Percentiles rank a stretch among this genome's conserved stretches.
Evolutionary conservation across 768 basidiomycete species (phyloP).

Genomic region (Lactarius hengduanensis): DNA sequence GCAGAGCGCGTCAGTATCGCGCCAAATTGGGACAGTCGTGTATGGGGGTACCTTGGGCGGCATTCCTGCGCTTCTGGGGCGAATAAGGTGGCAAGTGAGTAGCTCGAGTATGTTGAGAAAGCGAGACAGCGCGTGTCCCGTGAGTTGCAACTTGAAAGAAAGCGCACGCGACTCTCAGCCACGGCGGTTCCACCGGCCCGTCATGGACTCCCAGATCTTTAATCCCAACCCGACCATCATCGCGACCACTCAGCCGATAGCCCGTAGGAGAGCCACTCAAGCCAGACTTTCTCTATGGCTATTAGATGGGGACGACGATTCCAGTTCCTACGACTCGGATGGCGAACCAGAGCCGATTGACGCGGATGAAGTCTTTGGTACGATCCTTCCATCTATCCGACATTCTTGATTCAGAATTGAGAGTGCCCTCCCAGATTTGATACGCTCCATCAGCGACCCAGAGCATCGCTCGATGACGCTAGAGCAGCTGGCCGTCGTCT

Average conservation of each 20-base stretch:
- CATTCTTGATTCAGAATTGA: background rate
- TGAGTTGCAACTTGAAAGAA: constrained; percentile 11
- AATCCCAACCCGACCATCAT: constrained; percentile 93
- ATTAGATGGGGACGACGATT: constrained; percentile 34
- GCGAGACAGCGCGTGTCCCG: constrained; percentile 11
- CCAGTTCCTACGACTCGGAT: constrained; percentile 30
- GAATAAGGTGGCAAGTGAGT: constrained; percentile 19
- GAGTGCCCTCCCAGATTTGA: constrained; percentile 57
- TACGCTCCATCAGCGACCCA: constrained; percentile 90
- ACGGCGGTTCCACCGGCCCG: constrained; percentile 9
- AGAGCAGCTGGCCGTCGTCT: constrained; percentile 95
- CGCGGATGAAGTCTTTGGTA: constrained; percentile 91
- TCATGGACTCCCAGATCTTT: constrained; percentile 59
- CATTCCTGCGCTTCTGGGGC: constrained; percentile 18
- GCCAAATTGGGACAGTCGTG: background rate
- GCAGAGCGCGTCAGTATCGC: constrained; percentile 14
- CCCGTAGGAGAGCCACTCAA: constrained; percentile 41
- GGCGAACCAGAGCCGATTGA: constrained; percentile 73
- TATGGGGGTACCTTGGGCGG: constrained; percentile 22
- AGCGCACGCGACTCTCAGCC: background rate
- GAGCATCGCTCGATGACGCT: constrained; percentile 89
- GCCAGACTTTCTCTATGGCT: constrained; percentile 61
- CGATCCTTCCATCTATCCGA: constrained; percentile 14
- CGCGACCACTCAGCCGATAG: constrained; percentile 46
- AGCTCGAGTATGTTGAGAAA: constrained; percentile 20